Conservation (phyloP, 2,329 filamentous ascomycete species). For the Emergomyces africanus region DNA sequence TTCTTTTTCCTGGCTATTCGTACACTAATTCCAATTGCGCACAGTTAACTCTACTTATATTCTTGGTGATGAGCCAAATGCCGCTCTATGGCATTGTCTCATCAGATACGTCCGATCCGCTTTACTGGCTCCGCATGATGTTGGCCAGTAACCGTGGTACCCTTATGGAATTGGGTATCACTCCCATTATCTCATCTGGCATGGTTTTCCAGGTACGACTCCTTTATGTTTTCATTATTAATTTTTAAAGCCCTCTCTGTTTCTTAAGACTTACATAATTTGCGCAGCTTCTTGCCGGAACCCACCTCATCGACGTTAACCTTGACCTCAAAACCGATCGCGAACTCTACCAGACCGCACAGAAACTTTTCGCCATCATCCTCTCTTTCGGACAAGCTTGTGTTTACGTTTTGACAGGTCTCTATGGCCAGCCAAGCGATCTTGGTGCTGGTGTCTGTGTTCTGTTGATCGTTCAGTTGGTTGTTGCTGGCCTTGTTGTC, state of each 20-base stretch:
- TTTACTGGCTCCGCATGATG: slow-evolving; percentile 99
- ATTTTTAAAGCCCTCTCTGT: too few species aligned
- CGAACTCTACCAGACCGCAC: slow-evolving; percentile 98
- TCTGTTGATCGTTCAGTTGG: slow-evolving; percentile 93
- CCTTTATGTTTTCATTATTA: too few species aligned
- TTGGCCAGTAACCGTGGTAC: slow-evolving; percentile 97
- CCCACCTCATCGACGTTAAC: slow-evolving; percentile 99
- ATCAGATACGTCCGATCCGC: slow-evolving; percentile 91
- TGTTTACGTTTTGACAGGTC: slow-evolving; percentile 95
- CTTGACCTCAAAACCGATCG: slow-evolving; percentile 99
- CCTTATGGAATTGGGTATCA: slow-evolving; percentile 92
- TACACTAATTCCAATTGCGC: slow-evolving; percentile 9
- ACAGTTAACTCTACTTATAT: slow-evolving; percentile 82
- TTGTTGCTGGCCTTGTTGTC: slow-evolving; percentile 95
- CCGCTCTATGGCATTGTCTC: slow-evolving; percentile 98
- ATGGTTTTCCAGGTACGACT: slow-evolving; percentile 82
- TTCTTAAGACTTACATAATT: slow-evolving; percentile 5
- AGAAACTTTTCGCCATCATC: slow-evolving; percentile 98
- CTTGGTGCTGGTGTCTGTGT: slow-evolving; percentile 97
- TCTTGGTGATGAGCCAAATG: slow-evolving; percentile 99
- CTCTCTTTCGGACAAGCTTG: slow-evolving; percentile 95
- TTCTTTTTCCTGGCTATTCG: slow-evolving; percentile 2
- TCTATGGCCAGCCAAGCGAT: slow-evolving; percentile 93
- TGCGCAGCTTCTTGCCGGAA: slow-evolving; percentile 74
- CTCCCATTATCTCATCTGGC: slow-evolving; percentile 97